Evolutionary conservation across 345 rosid species (phyloP), one percentile per base, ranked within the genome.

Genomic region (Psidium friedrichsthalianum): DNA sequence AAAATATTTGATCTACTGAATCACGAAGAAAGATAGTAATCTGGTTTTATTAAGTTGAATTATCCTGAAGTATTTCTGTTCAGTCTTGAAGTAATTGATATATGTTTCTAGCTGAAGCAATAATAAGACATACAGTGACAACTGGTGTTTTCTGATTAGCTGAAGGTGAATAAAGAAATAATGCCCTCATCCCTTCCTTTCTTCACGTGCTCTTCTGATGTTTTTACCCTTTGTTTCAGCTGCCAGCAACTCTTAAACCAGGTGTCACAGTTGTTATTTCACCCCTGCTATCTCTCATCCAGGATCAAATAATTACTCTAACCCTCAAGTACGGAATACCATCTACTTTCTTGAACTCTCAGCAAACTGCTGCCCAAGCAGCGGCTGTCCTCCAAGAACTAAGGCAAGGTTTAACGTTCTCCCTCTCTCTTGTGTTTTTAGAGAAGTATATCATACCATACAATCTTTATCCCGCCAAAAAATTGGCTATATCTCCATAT

Each of bases 181-280:
- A 29, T 61, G 29, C 76, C 42, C 1, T 61, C 22, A 15, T 61
- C 76, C 76, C 22, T 3, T 61, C 76, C 11, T 61, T 3, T 61
- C 22, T 29, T 61, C 42, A 15, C 6, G 42, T 61, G 76, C 76
- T 61, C 42, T 61, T 52, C 10, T 21, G 18, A 59, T 74, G 27
- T 9, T 47, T 42, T 27, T n/a, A 10, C 12, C 1, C 11, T 11
- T 87, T 82, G 55, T 58, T 82, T 51, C 96, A 97, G 98, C 98
- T 95, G 84, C 98, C 99, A 83, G 98, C 98, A 25, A 93, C 95
- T 83, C 91, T 97, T 78, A 95, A 94, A 88, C 92, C 94, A 25
- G 98, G 99, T 56, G 98, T 97, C 82, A 96, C 98, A 57, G 91
- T 95, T 89, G 98, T 96, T 84, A 86, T 95, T 86, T 94, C 96